Conservation (phyloP, 1,284 basidiomycete genomes). For the Xerocomus nothofagi region DNA sequence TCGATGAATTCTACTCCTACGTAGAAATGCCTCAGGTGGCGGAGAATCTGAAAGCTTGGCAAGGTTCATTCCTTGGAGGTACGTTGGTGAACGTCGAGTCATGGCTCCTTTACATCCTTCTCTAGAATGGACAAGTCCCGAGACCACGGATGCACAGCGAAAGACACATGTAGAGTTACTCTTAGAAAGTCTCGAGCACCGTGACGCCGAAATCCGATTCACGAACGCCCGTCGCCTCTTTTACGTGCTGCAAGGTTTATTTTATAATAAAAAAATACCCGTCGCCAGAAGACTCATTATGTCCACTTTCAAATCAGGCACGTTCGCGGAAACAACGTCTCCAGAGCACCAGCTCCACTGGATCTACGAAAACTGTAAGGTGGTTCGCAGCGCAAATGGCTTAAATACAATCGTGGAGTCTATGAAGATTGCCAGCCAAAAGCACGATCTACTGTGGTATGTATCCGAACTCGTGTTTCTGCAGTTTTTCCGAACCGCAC, state of each 20-base stretch:
- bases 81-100: slow-evolving; percentile 26
- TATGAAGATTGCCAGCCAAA: slow-evolving; percentile 85
- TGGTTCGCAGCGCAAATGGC: slow-evolving; percentile 84
- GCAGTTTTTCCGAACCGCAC: slow-evolving; percentile 3
- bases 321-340: slow-evolving; percentile 87
- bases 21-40: slow-evolving; percentile 91
- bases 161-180: slow-evolving; percentile 76
- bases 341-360: slow-evolving; percentile 95
- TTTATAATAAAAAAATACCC: slow-evolving; percentile 1
- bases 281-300: slow-evolving; percentile 18
- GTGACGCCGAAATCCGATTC: slow-evolving; percentile 80
- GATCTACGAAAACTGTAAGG: slow-evolving; percentile 92
- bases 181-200: slow-evolving; percentile 83
- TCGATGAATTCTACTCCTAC: slow-evolving; percentile 98
- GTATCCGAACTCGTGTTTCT: slow-evolving; percentile 10
- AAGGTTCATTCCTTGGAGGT: slow-evolving; percentile 79
- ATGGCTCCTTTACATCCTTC: slow-evolving; percentile 1
- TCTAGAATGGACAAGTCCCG: slow-evolving; percentile 72
- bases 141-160: slow-evolving; percentile 57
- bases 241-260: slow-evolving; percentile 86
- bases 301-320: slow-evolving; percentile 54
- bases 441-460: slow-evolving; percentile 84
- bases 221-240: slow-evolving; percentile 84
- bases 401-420: slow-evolving; percentile 83
- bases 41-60: slow-evolving; percentile 88